phyloP scores from a whole-genome alignment of 176 grass and related monocot genomes.

The Poa pratensis region DNA sequence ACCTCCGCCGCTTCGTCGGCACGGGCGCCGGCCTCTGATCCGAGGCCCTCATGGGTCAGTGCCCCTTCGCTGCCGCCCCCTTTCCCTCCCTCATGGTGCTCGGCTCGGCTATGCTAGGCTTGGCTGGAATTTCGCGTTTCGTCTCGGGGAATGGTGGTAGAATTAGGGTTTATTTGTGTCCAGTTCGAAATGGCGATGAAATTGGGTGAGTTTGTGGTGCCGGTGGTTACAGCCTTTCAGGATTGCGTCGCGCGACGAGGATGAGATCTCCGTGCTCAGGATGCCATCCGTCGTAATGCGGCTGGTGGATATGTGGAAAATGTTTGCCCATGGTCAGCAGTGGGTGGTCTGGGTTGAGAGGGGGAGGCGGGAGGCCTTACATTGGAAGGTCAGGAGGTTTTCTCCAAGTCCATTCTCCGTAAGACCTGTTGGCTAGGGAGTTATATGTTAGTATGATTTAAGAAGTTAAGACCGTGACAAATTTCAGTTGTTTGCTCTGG shows the following conservation, averaged over 20 bases:
- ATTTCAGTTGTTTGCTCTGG: background rate
- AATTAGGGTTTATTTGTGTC: constrained; percentile 38
- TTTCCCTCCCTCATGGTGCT: background rate
- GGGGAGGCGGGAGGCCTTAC: background rate
- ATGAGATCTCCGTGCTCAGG: background rate
- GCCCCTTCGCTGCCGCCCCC: background rate
- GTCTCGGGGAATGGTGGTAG: constrained; percentile 7
- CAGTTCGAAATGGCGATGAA: constrained; percentile 15
- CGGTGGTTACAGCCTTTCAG: background rate
- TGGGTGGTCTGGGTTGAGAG: background rate
- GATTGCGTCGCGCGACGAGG: background rate
- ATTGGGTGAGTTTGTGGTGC: background rate
- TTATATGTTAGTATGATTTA: too few species aligned
- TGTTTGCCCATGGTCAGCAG: background rate
- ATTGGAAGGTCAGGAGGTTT: background rate
- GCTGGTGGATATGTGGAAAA: background rate
- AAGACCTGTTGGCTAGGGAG: too few species aligned
- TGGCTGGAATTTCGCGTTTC: background rate
- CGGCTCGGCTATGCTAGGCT: background rate
- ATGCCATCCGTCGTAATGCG: background rate
- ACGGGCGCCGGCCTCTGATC: constrained; percentile 84
- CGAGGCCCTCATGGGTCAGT: constrained; percentile 92
- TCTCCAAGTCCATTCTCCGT: background rate
- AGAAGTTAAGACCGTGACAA: background rate
- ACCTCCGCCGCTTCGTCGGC: constrained; percentile 94